Base-by-base conservation (phyloP, 2,329 filamentous ascomycete genomes). In the Colletotrichum lindemuthianum region DNA sequence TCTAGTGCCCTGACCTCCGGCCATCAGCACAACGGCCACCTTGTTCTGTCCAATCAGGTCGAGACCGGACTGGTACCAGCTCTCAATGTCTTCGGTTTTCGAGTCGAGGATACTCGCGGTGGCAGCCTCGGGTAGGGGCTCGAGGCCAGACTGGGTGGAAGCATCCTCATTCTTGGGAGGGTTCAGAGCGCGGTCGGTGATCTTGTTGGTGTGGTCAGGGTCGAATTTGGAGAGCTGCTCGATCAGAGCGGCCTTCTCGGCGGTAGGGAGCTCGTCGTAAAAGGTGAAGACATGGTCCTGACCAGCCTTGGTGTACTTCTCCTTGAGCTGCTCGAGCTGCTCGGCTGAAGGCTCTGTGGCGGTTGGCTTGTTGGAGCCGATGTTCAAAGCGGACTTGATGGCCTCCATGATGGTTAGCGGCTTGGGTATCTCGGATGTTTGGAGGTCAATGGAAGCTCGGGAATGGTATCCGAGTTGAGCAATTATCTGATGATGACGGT, bases 91-190 rank as follows among this genome's bases (percentile, higher is more conserved):
- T 64, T 88, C 86, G 54, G 89, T 78, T 72, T 91, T 87, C 66
- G 94, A 96, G 79, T 98, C 95, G 76, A 98, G 88, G 72, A 97
- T 92, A 63, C 93, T 97, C 55, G 94, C 96, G 51, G 89, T 92
- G 52, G 93, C 92, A 63, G 90, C 89, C 50, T 92, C 90, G 68
- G 96, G 96, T 32, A 99, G 88, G 56, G 95, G 95, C 79, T 97
- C 92, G 74, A 98, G 88, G 39, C 78, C 78, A 65, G 80, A 84
- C 59, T 83, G 78, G 64, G 79, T 71, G 51, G 76, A 74, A 67
- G 84, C 81, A 66, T 81, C 80, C 66, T 88, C 84, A 63, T 88
- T 80, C 72, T 90, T 85, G 67, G 90, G 87, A 36, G 94, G 92
- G 80, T 93, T 88, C 69, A 98, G 85, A 65, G 94, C 93, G 76